phyloP scores from a whole-genome alignment of 2,329 filamentous ascomycete genomes.

The Didymella lethalis region DNA sequence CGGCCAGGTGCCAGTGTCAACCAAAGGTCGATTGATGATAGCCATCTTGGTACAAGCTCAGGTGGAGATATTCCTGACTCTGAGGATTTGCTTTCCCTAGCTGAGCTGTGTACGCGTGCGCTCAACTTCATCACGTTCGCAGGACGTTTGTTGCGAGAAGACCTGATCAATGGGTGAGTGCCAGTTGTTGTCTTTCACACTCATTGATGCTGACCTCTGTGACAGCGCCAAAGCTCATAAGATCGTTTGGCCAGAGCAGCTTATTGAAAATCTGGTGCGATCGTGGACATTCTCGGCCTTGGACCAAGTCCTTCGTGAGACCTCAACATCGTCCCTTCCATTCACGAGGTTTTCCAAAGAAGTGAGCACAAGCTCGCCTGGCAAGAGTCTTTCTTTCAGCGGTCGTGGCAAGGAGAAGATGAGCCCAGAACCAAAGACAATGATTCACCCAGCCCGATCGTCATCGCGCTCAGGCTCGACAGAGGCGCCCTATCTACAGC shows the following conservation, averaged over 20 bases:
- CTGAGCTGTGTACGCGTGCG: constrained; percentile 83
- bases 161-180: constrained; percentile 70
- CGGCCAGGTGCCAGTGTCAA: constrained; percentile 32
- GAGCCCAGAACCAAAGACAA: constrained; percentile 71
- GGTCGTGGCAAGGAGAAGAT: constrained; percentile 64
- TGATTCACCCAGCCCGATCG: constrained; percentile 72
- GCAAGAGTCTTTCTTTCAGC: constrained; percentile 61
- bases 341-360: constrained; percentile 59
- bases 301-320: constrained; percentile 79
- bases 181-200: background rate
- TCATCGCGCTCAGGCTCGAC: constrained; percentile 59
- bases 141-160: constrained; percentile 79
- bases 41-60: constrained; percentile 38
- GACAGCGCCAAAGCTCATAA: constrained; percentile 44
- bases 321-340: constrained; percentile 71
- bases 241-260: constrained; percentile 53
- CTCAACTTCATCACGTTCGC: constrained; percentile 84
- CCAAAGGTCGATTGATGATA: constrained; percentile 46
- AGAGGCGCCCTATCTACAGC: constrained; percentile 46
- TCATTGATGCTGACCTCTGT: constrained; percentile 28
- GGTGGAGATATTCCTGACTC: constrained; percentile 58
- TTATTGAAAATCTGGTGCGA: constrained; percentile 76
- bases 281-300: constrained; percentile 81
- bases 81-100: constrained; percentile 81
- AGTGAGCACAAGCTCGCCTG: constrained; percentile 39